These are phyloP conservation scores for Aurinia saxatilis DNA, from an alignment of 345 rosid species.

Conservation along the genomic window DNA sequence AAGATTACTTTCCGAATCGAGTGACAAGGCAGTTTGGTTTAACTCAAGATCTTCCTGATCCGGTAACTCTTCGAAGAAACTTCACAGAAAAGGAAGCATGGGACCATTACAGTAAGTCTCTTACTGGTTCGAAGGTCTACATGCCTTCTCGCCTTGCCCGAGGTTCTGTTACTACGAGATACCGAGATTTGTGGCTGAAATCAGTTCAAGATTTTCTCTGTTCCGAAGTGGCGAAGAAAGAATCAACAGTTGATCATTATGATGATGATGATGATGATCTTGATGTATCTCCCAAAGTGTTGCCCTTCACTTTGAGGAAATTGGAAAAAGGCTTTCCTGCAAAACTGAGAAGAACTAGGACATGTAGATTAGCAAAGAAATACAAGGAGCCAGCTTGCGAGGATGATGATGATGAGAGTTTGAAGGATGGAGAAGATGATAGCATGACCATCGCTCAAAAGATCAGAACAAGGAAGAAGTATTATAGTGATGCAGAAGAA, in stretches of 20 bases:
- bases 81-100: no score
- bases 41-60: no score
- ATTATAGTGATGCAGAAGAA: neutral
- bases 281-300: neutral
- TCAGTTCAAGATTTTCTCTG: no score
- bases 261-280: neutral
- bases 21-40: no score
- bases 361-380: neutral
- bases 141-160: no score
- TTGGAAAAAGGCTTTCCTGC: neutral
- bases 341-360: neutral
- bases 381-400: neutral
- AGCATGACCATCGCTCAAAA: neutral
- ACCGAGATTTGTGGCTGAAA: no score
- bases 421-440: conserved; percentile 8
- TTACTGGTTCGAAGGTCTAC: no score
- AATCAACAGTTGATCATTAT: neutral
- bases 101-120: no score
- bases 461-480: neutral
- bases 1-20: no score
- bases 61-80: no score
- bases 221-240: no score
- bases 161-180: no score
- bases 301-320: neutral
- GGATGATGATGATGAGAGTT: neutral